These are phyloP conservation scores for Yamadazyma diospyri DNA, from an alignment of 1,139 yeast species.

Conservation along the genomic window DNA sequence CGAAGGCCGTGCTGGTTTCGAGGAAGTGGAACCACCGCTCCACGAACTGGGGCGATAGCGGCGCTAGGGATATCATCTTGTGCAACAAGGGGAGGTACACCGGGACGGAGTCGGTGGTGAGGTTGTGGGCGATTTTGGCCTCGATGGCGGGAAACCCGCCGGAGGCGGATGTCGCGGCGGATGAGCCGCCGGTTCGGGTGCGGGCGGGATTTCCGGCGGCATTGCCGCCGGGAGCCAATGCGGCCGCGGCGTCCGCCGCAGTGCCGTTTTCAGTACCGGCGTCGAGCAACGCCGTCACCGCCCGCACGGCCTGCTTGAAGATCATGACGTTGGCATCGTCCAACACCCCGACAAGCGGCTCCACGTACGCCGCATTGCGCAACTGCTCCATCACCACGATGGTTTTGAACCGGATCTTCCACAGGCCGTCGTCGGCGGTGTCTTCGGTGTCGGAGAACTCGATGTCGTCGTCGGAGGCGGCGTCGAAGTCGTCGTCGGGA, in stretches of 20 bases:
- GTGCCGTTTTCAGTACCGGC: background rate
- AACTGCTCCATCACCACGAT: conserved; percentile 35
- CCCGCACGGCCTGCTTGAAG: conserved; percentile 31
- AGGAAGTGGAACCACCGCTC: background rate
- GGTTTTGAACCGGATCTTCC: conserved; percentile 65
- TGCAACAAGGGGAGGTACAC: background rate
- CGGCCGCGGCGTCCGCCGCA: too few relatives aligned
- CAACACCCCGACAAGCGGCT: conserved; percentile 15
- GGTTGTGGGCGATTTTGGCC: background rate
- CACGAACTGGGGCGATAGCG: background rate
- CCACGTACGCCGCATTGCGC: conserved; percentile 5
- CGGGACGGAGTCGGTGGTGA: background rate
- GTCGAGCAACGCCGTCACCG: conserved; percentile 14
- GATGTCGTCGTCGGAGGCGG: conserved; percentile 24
- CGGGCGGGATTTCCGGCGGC: too few relatives aligned
- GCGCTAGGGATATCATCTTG: background rate
- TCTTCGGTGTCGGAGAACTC: conserved; percentile 13
- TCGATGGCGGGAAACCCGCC: background rate
- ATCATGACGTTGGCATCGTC: conserved; percentile 42
- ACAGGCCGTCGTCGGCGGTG: conserved; percentile 53
- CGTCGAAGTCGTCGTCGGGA: conserved; percentile 23
- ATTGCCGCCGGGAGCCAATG: too few relatives aligned
- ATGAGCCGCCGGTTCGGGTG: too few relatives aligned
- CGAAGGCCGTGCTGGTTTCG: background rate
- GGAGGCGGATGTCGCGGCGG: too few relatives aligned